phyloP scores from a whole-genome alignment of 352 stramenopile species.

The Halophytophthora polymorphica region DNA sequence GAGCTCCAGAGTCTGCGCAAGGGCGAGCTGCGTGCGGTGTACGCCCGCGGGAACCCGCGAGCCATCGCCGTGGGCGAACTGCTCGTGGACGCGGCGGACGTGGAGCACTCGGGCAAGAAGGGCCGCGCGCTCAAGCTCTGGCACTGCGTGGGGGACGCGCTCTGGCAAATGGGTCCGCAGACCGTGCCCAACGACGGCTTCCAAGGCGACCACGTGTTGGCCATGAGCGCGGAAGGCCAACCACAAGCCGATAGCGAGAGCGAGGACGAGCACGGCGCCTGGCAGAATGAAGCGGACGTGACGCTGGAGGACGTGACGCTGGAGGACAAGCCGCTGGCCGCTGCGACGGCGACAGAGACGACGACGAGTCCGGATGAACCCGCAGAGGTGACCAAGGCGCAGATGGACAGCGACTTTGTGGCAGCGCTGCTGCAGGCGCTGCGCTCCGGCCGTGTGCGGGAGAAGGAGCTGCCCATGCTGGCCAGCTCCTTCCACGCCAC shows the following conservation, averaged over 20 bases:
- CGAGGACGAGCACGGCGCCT: constrained; percentile 1
- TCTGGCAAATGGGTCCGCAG: constrained; percentile 74
- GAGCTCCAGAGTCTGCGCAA: constrained; percentile 56
- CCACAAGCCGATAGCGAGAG: constrained; percentile 7
- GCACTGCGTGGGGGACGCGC: constrained; percentile 68
- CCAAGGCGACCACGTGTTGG: constrained; percentile 33
- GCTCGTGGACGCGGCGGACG: constrained; percentile 59
- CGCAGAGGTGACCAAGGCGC: constrained; percentile 41
- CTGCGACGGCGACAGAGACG: constrained; percentile 7
- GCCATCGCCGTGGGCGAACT: constrained; percentile 78
- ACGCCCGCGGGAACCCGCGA: constrained; percentile 68
- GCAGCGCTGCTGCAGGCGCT: constrained; percentile 64
- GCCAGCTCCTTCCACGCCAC: constrained; percentile 72
- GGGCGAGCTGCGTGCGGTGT: constrained; percentile 64
- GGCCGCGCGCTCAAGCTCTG: constrained; percentile 65
- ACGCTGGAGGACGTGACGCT: constrained; percentile 33
- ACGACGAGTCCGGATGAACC: constrained; percentile 7
- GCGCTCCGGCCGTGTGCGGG: constrained; percentile 44
- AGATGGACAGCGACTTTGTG: constrained; percentile 79
- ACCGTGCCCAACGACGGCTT: constrained; percentile 70
- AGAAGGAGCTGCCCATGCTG: constrained; percentile 79
- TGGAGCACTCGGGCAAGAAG: constrained; percentile 57
- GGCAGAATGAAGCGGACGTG: constrained; percentile 19
- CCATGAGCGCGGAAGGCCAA: constrained; percentile 13
- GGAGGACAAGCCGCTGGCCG: constrained; percentile 31